Conservation (phyloP, 2,329 filamentous ascomycete genomes). For the Fusarium algeriense region DNA sequence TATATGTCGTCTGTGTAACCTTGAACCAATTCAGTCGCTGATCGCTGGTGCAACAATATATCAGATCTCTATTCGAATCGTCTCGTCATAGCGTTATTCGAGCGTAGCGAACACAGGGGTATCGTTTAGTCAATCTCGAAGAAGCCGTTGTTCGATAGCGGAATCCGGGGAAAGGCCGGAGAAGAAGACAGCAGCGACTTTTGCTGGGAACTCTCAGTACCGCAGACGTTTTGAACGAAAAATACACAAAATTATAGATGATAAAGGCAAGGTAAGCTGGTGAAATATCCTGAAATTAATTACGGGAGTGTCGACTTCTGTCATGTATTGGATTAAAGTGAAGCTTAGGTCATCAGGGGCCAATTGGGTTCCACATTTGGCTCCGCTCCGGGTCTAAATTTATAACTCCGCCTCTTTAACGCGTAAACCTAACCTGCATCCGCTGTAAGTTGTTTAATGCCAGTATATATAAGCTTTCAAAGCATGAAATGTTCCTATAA, state of each 20-base stretch:
- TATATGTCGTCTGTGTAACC: not conserved
- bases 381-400: constrained; percentile 20
- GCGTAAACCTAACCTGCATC: constrained; percentile 24
- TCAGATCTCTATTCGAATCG: constrained; percentile 8
- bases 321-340: constrained; percentile 5
- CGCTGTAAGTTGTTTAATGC: constrained; percentile 7
- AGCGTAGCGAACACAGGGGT: constrained; percentile 26
- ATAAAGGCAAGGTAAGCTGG: constrained; percentile 12
- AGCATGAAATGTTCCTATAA: not conserved
- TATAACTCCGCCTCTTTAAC: constrained; percentile 36
- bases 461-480: not conserved
- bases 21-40: constrained; percentile 4
- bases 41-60: constrained; percentile 1
- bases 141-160: constrained; percentile 20
- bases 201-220: not conserved
- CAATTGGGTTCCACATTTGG: constrained; percentile 33
- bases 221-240: not conserved
- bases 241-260: constrained; percentile 19
- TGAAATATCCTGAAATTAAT: constrained; percentile 29
- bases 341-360: constrained; percentile 48
- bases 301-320: constrained; percentile 3
- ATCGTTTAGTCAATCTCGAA: constrained; percentile 20
- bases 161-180: constrained; percentile 3
- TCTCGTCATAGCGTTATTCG: constrained; percentile 29
- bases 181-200: not conserved